Percentiles rank a stretch among this genome's conserved stretches.
Evolutionary conservation across 2,329 filamentous ascomycete genomes (phyloP).

Genomic region (Diaporthe caulivora): DNA sequence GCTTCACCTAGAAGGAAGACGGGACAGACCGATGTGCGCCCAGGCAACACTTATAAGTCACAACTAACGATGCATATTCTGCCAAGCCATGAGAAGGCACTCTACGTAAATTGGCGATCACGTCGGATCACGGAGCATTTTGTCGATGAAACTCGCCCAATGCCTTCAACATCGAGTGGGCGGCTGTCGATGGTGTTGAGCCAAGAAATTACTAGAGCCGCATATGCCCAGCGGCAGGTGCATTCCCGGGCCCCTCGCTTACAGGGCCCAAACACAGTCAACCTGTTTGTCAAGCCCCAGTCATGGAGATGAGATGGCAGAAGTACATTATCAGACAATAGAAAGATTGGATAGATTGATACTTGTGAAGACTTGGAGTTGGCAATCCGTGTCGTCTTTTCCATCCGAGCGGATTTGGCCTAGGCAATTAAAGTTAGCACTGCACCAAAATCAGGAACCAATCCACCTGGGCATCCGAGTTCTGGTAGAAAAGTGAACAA

Average conservation of each 20-base stretch:
- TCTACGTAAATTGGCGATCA: background rate
- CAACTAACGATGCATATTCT: background rate
- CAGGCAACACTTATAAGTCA: conserved; percentile 20
- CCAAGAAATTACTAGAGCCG: conserved; percentile 14
- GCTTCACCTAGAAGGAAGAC: background rate
- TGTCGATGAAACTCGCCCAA: conserved; percentile 34
- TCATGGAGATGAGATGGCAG: background rate
- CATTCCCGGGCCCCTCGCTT: background rate
- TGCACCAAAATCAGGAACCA: background rate
- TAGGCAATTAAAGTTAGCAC: background rate
- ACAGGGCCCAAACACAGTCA: background rate
- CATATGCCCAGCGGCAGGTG: conserved; percentile 6
- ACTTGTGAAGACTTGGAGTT: background rate
- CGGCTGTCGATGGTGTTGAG: conserved; percentile 17
- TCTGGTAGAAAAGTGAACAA: background rate
- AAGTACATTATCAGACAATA: too few relatives aligned
- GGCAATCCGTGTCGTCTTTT: background rate
- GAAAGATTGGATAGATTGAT: background rate
- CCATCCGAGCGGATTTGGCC: too few relatives aligned
- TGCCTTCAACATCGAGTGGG: background rate
- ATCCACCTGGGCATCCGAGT: background rate
- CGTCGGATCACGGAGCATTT: background rate
- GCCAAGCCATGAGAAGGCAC: background rate
- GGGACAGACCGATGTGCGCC: background rate
- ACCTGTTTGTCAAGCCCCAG: background rate